Percentiles rank a stretch among this genome's conserved stretches.
Evolutionary conservation across 331 rosid species (phyloP).

Genomic region (Erythrophleum ivorense): DNA sequence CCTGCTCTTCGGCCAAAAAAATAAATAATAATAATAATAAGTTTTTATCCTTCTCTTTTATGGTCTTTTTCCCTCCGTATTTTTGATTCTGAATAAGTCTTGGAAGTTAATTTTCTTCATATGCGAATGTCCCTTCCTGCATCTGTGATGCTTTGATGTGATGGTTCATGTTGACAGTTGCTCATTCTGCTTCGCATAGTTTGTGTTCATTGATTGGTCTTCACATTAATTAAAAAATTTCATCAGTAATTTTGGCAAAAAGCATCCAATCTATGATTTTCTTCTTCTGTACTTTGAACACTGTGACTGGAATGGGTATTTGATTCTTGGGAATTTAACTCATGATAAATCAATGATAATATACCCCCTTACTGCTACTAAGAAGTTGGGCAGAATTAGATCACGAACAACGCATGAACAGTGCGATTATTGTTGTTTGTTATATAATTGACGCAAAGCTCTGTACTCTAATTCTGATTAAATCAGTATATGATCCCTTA

Average conservation of each 20-base stretch:
- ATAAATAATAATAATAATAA: too few relatives aligned
- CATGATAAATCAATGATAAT: conserved; percentile 1
- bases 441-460: not conserved
- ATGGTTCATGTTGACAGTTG: not conserved
- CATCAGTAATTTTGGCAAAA: not conserved
- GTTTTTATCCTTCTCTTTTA: not conserved
- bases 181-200: conserved; percentile 15
- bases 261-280: conserved; percentile 6
- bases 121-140: not conserved
- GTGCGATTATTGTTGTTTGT: not conserved
- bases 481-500: not conserved
- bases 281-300: not conserved
- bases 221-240: not conserved
- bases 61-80: not conserved
- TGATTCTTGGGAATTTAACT: not conserved
- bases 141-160: not conserved
- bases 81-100: not conserved
- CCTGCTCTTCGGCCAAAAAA: too few relatives aligned
- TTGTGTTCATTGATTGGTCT: conserved; percentile 33
- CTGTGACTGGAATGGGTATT: not conserved
- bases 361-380: not conserved
- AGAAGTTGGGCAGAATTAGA: not conserved
- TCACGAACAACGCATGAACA: not conserved
- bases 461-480: not conserved
- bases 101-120: not conserved